A percentile compares a stretch with the other conserved stretches of the same genome.
Evolutionary conservation across 768 basidiomycete species (phyloP).

Genomic region (Lentinula boryana): DNA sequence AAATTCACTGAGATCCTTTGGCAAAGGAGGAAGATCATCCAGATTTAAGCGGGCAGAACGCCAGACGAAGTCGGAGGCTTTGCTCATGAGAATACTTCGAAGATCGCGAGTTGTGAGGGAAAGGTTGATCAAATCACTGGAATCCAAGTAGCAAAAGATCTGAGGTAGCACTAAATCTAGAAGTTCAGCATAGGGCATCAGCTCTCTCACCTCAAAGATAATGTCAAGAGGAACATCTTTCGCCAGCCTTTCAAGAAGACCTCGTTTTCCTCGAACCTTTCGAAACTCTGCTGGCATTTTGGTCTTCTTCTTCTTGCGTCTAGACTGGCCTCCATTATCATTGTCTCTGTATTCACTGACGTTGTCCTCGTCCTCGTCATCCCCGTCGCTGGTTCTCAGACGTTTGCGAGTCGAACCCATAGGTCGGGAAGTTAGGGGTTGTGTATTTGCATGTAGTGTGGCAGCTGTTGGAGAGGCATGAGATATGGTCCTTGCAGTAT

Average conservation of each 20-base stretch:
- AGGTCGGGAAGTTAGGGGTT: no score
- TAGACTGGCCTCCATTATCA: not conserved
- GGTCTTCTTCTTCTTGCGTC: not conserved
- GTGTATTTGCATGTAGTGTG: not conserved
- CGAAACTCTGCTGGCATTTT: not conserved
- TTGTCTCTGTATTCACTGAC: not conserved
- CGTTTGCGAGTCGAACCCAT: not conserved
- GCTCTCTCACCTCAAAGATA: not conserved
- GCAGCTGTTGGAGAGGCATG: not conserved
- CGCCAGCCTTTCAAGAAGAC: not conserved
- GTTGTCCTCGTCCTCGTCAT: not conserved
- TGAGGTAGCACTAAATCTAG: conserved; percentile 12
- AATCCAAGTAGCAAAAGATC: conserved; percentile 46
- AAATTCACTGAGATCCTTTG: conserved; percentile 42
- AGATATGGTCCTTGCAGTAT: not conserved
- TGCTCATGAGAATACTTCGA: conserved; percentile 38
- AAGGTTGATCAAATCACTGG: conserved; percentile 44
- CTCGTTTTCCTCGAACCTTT: not conserved
- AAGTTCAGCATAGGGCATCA: no score
- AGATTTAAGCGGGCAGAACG: conserved; percentile 35
- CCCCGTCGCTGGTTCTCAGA: not conserved
- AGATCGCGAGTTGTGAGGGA: conserved; percentile 45
- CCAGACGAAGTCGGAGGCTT: conserved; percentile 44
- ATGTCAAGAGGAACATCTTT: not conserved
- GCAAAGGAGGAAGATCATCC: conserved; percentile 39